These are phyloP conservation scores for apple (Malus domestica) DNA, from an alignment of 306 rosid genomes.

Conservation along the genomic window ASM211411v1 NC_041799.1:9306501-9307000, in stretches of 20 bases:
- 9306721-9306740: neutral
- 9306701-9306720: neutral
- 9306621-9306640: neutral
- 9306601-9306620: rapidly evolving
- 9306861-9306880: neutral
- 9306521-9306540: neutral
- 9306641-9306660: neutral
- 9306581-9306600: neutral
- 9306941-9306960: neutral
- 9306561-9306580: neutral
- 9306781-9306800: neutral
- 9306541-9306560: neutral
- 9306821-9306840: neutral
- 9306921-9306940: neutral
- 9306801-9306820: conserved; percentile 6
- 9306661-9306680: too few species aligned
- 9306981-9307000: neutral
- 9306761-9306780: rapidly evolving
- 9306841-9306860: neutral
- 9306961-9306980: neutral
- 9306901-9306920: too few species aligned
- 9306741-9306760: neutral
- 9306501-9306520: neutral
- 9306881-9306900: conserved; percentile 8
- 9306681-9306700: too few species aligned